Evolutionary conservation across 2,329 filamentous ascomycete species (phyloP).

Genomic region (Pseudogymnoascus sp.): DNA sequence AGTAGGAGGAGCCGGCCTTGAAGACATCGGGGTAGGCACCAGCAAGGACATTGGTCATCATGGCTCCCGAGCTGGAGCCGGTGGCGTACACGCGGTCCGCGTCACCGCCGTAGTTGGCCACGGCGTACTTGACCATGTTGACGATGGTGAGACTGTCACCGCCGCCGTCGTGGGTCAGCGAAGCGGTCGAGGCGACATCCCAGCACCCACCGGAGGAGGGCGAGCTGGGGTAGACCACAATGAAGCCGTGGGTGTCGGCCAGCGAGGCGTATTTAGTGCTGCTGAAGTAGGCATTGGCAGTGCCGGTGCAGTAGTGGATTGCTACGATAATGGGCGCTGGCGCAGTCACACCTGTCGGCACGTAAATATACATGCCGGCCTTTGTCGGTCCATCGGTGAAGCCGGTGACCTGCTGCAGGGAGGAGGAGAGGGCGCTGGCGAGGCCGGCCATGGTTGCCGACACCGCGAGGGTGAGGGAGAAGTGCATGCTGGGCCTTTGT

Average conservation of each 20-base stretch:
- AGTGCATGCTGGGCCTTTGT: not conserved
- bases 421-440: not conserved
- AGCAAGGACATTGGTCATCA: conserved; percentile 44
- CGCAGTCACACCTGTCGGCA: conserved; percentile 17
- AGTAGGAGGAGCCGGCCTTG: conserved; percentile 36
- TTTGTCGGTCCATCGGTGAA: conserved; percentile 21
- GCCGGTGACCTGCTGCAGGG: conserved; percentile 16
- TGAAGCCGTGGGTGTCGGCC: conserved; percentile 47
- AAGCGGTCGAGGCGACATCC: conserved; percentile 45
- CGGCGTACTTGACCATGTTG: conserved; percentile 50
- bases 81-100: conserved; percentile 44
- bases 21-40: conserved; percentile 42
- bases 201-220: conserved; percentile 47
- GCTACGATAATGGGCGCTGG: conserved; percentile 22
- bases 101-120: conserved; percentile 45
- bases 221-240: conserved; percentile 49
- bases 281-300: conserved; percentile 19
- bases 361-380: conserved; percentile 23
- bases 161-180: conserved; percentile 48
- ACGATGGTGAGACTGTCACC: conserved; percentile 49
- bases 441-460: conserved; percentile 19
- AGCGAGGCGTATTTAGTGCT: conserved; percentile 31
- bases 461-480: not conserved
- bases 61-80: conserved; percentile 41
- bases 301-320: conserved; percentile 13